Percentiles rank a stretch among this genome's conserved stretches.
Evolutionary conservation across 2,329 filamentous ascomycete genomes (phyloP).

Genomic region (Verticillium dahliae): DNA sequence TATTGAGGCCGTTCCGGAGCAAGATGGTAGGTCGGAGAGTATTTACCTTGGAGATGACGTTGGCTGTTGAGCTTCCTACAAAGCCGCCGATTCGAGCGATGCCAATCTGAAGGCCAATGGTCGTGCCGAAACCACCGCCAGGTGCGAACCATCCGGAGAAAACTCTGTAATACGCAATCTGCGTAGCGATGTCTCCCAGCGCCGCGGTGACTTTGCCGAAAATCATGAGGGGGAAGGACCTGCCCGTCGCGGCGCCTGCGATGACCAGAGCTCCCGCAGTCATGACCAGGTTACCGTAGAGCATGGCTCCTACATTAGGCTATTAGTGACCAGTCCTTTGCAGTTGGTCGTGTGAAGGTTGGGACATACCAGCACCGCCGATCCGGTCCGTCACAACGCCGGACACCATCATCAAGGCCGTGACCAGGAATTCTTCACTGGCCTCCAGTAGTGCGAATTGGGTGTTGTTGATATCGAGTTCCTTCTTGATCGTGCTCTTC

Average conservation of each 20-base stretch:
- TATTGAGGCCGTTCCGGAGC: background rate
- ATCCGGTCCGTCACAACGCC: constrained; percentile 52
- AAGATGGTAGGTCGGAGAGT: background rate
- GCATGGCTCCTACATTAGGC: constrained; percentile 35
- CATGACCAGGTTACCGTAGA: constrained; percentile 53
- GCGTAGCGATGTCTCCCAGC: constrained; percentile 57
- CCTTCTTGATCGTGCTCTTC: constrained; percentile 55
- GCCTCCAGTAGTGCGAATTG: constrained; percentile 53
- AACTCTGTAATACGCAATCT: constrained; percentile 58
- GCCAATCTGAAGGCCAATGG: constrained; percentile 52
- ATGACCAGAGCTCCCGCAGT: constrained; percentile 52
- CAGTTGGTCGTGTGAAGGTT: background rate
- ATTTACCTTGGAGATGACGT: constrained; percentile 41
- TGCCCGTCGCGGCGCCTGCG: constrained; percentile 48
- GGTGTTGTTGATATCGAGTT: constrained; percentile 53
- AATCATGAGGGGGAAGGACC: constrained; percentile 55
- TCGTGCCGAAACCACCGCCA: constrained; percentile 54
- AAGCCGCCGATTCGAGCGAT: constrained; percentile 58
- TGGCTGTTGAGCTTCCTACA: constrained; percentile 53
- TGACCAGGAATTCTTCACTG: constrained; percentile 58
- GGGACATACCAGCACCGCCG: constrained; percentile 42
- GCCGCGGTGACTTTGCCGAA: constrained; percentile 47
- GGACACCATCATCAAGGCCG: constrained; percentile 44
- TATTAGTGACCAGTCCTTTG: background rate
- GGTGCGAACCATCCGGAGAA: constrained; percentile 61